Base-by-base conservation (phyloP, 768 basidiomycete genomes). In the Saitozyma podzolica region DNA sequence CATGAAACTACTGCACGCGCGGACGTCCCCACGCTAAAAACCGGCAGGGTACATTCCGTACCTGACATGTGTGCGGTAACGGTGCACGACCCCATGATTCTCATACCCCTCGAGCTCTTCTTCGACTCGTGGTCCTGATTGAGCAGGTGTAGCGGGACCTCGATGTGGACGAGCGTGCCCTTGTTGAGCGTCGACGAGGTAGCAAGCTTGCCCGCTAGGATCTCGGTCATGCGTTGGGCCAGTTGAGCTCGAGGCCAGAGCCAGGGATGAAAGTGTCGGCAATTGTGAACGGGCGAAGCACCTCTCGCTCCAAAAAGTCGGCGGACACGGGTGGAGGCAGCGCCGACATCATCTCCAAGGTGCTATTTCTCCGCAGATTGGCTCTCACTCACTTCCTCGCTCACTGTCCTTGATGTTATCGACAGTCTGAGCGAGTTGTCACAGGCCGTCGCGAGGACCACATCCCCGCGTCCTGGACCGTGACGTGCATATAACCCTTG, bases 191-290 rank as follows among this genome's bases (percentile, higher is more conserved):
- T 62, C 1, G 75, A 74, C 5, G 69, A 61, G 42, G 76, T 74
- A 3, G 72, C 70, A 6, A 78, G 43, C 48, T 69, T 74, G 4
- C 77, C 77, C 14, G 73, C 77, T 9, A 78, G 69, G 3, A 78
- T 56, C 37, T 78, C 73, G 19, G 76, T 70, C 70, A 75, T 75
- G 3, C 77, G 58, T 29, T 75, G 70, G 16, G 75, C 73, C 3
- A 78, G 62, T 67, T 64, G 3, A 78, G 56, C 40, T 72, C 73
- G 7, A 78, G 65, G 16, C 43, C 43, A 16, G 9, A 9, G 43
- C 43, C 43, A 16, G 43, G 9, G 43, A 16, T 45, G 43, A 45
- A 45, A 16, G 43, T 9, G 16, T 45, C 43, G 9, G 9, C 43
- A 9, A 9, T 45, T 16, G 43, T 16, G 45, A 76, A 76, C 0